Base-by-base conservation (phyloP, 192 early-diverging fungal genomes). In the Mortierella hygrophila region DNA sequence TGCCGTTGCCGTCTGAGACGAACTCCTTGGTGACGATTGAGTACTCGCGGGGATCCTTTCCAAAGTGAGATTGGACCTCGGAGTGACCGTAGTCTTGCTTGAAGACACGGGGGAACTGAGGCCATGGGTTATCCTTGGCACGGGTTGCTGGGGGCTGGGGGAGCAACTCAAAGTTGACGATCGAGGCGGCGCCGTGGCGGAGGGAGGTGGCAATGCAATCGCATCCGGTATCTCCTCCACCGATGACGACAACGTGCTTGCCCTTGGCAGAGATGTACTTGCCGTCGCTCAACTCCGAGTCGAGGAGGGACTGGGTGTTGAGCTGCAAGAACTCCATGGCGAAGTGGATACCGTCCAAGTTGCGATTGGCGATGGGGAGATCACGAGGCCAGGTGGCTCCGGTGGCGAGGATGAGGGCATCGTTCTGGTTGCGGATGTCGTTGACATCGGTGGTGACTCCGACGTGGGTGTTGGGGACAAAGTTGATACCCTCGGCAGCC, bases 361-460 rank as follows among this genome's bases (percentile, higher is more conserved):
- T 90, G 52, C 98, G 92, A 86, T 95, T 95, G 23, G 96, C 96
- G 68, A 99, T 97, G 52, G 92, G 89, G 82, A 99, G 90, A 82
- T 99, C 98, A 74, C 98, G 94, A 37, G 98, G 98, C 97, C 97
- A 98, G 9, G 98, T 99, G 15, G 98, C 97, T 49, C 98, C 98
- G 44, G 95, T 97, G 42, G 97, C 97, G 42, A 99, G 76, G 74
- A 99, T 80, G 70, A 99, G 70, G 5, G 95, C 95, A 86, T 99
- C 97, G 85, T 94, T 94, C 55, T 92, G 88, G 10, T 81, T 87
- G 60, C 91, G 90, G 63, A 99, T 89, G 13, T 92, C 89, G 7
- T 80, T 70, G 32, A 95, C 96, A 63, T 96, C 92, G 21, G 96
- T 91, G 74, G 95, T 93, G 70, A 94, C 95, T 82, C 98, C 98